A percentile compares a stretch with the other conserved stretches of the same genome.
Evolutionary conservation across 1,284 basidiomycete genomes (phyloP).

Genomic region (Boletus semigastroideus): DNA sequence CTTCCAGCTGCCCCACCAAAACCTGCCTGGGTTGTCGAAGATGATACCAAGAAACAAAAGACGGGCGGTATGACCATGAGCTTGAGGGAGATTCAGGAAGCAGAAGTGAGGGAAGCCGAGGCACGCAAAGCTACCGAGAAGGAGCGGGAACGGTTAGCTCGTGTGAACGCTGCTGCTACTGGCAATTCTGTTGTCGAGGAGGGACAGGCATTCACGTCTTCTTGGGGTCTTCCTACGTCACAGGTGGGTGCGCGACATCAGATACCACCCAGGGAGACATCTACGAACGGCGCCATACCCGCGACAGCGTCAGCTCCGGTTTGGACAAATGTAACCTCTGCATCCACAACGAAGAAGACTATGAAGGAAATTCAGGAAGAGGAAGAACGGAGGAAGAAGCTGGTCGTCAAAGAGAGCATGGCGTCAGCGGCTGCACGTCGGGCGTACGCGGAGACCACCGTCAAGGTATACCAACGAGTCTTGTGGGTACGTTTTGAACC

Average conservation of each 20-base stretch:
- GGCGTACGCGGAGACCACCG: constrained; percentile 78
- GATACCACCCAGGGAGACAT: constrained; percentile 46
- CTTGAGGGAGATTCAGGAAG: constrained; percentile 94
- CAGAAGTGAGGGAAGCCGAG: constrained; percentile 82
- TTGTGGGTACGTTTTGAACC: neutral
- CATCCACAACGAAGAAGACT: constrained; percentile 75
- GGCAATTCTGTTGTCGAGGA: constrained; percentile 46
- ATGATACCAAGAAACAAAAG: constrained; percentile 58
- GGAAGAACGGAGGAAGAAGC: constrained; percentile 83
- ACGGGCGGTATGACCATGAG: constrained; percentile 53
- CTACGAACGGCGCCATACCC: constrained; percentile 36
- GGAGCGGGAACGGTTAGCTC: constrained; percentile 60
- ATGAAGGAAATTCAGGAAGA: constrained; percentile 99
- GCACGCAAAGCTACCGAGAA: constrained; percentile 68
- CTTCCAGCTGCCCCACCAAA: constrained; percentile 39
- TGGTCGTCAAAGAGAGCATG: constrained; percentile 59
- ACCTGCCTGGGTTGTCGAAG: constrained; percentile 62
- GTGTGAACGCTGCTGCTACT: constrained; percentile 44
- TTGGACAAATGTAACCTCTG: constrained; percentile 64
- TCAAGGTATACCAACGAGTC: constrained; percentile 50
- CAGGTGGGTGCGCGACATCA: constrained; percentile 58
- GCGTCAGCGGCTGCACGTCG: constrained; percentile 60
- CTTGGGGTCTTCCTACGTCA: constrained; percentile 79
- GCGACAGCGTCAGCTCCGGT: constrained; percentile 43
- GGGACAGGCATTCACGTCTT: constrained; percentile 59